Evolutionary conservation across 129 eudicot species (phyloP).

Genomic region (Lonicera japonica): DNA sequence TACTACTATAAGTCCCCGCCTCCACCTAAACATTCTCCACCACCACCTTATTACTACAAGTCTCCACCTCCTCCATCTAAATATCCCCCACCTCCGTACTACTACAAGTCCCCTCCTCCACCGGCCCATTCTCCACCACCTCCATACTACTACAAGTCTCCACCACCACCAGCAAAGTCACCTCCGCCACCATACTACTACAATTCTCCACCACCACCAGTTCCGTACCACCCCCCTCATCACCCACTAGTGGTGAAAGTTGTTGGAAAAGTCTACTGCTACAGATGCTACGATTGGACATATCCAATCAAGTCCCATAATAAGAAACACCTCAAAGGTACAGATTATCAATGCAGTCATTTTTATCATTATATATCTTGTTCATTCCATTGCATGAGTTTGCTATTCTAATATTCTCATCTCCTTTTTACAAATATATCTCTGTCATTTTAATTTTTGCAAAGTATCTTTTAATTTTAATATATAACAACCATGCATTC

Average conservation of each 20-base stretch:
- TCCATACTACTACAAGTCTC: too few species aligned
- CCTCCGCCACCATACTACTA: too few species aligned
- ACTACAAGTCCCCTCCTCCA: constrained; percentile 25
- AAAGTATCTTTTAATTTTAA: neutral
- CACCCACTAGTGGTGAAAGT: constrained; percentile 34
- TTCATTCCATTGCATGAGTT: neutral
- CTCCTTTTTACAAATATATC: too few species aligned
- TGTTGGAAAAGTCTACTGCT: constrained; percentile 54
- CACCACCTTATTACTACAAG: constrained; percentile 30
- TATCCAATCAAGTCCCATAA: constrained; percentile 44
- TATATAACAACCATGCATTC: too few species aligned
- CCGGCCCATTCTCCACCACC: constrained; percentile 32
- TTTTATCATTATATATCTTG: neutral
- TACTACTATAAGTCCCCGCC: constrained; percentile 29
- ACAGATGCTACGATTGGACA: constrained; percentile 51
- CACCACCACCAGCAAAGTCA: too few species aligned
- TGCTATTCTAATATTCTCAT: too few species aligned
- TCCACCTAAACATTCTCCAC: constrained; percentile 14
- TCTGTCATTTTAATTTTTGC: neutral
- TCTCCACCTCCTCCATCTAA: constrained; percentile 30
- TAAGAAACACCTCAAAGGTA: constrained; percentile 58
- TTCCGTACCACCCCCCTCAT: too few species aligned
- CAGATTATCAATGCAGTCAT: neutral
- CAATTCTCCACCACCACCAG: too few species aligned
- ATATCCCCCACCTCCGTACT: constrained; percentile 35